Evolutionary conservation across 1,139 yeast species (phyloP), one percentile per base, ranked within the genome.

Genomic region (Meyerozyma elateridarum): DNA sequence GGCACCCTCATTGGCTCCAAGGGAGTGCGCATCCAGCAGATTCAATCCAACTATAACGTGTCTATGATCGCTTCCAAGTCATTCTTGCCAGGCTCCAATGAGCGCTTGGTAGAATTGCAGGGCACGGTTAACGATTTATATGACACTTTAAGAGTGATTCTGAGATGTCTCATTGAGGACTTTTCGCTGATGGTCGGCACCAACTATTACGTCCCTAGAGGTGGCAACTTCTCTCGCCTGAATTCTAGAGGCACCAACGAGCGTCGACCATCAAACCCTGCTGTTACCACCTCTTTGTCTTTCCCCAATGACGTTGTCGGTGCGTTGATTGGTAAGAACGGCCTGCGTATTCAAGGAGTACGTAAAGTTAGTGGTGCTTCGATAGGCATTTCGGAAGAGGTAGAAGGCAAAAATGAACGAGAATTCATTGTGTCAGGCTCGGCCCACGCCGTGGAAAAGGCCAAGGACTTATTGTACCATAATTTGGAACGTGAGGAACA

Each of bases 1-100:
- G 96, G 96, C 28, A 80, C 95, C 8, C 74, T 88, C 35, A 88
- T 88, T 54, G 96, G 96, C 31, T 77, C 85, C 37, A 85, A 76
- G 45, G 96, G 96, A 32, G 65, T 70, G 21, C 74, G 91, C 55
- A 88, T 88, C 52, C 89, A 85, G 61, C 73, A 79, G 36, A 76
- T 88, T 41, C 95, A 87, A 60, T 80, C 78, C 37, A 64, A 62
- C 29, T 80, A 67, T 53, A 67, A 73, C 38, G 85, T 87, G 33
- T 80, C 85, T 49, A 83, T 88, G 78, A 88, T 85, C 37, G 95
- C 95, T 8, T 81, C 94, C 20, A 87, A 87, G 54, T 88, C 87
- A 36, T 80, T 80, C 52, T 71, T 88, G 37, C 87, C 87, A 5
- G 84, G 82, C 41, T 82, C 94, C 6, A 83, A 87, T 35, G 97